phyloP scores from a whole-genome alignment of 495 filamentous ascomycete genomes.

The Cercophora scortea region DNA sequence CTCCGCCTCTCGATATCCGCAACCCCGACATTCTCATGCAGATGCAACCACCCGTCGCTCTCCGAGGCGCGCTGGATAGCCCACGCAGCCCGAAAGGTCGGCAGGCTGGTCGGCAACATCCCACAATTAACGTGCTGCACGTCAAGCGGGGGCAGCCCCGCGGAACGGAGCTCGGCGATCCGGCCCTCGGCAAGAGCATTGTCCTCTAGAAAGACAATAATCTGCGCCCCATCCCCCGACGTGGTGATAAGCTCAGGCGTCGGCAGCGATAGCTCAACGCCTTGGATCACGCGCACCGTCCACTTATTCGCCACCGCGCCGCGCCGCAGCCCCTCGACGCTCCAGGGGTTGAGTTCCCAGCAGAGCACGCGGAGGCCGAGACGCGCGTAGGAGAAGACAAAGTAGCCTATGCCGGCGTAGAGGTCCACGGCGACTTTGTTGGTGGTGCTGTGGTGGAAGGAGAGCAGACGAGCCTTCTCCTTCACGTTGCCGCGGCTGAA shows the following conservation, averaged over 20 bases:
- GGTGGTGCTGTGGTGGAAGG: conserved; percentile 24
- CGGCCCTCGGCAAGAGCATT: conserved; percentile 50
- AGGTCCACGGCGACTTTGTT: conserved; percentile 60
- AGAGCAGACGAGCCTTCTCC: conserved; percentile 74
- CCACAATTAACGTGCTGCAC: conserved; percentile 73
- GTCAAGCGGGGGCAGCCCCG: conserved; percentile 12
- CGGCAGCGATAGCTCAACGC: conserved; percentile 15
- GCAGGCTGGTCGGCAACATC: conserved; percentile 60
- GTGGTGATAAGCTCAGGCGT: conserved; percentile 12
- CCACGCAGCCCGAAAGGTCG: conserved; percentile 61
- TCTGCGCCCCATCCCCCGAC: conserved; percentile 25
- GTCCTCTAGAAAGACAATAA: conserved; percentile 64
- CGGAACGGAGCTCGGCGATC: conserved; percentile 23
- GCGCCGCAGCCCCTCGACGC: conserved; percentile 67
- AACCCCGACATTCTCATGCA: conserved; percentile 77
- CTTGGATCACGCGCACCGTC: conserved; percentile 41
- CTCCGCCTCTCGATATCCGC: conserved; percentile 51
- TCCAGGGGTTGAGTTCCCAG: conserved; percentile 89
- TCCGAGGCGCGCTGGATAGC: conserved; percentile 21
- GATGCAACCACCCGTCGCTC: conserved; percentile 61
- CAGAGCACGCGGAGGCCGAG: conserved; percentile 71
- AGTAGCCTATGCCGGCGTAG: conserved; percentile 91
- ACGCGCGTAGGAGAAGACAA: conserved; percentile 69
- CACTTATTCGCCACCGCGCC: conserved; percentile 65
- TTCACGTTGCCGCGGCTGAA: conserved; percentile 80